A percentile compares a stretch with the other conserved stretches of the same genome.
Evolutionary conservation across 202 grass and related monocot species (phyloP).

Genomic region (Hordeum pubiflorum): DNA sequence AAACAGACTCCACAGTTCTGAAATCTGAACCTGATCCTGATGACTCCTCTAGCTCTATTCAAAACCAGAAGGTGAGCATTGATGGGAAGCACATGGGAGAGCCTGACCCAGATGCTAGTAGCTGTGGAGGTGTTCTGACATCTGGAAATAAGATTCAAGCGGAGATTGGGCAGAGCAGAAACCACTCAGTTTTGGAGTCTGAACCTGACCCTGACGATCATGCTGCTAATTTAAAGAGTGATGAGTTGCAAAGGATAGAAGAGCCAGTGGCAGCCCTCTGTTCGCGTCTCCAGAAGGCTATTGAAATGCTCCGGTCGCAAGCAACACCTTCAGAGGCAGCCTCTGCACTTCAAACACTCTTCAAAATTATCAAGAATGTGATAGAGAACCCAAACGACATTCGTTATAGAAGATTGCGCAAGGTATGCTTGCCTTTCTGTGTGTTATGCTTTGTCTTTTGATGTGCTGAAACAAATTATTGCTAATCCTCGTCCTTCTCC

Average conservation of each 20-base stretch:
- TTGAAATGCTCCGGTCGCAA: constrained; percentile 58
- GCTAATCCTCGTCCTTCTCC: not conserved
- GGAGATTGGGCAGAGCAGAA: constrained; percentile 1
- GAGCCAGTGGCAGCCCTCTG: constrained; percentile 59
- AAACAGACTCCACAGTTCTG: not conserved
- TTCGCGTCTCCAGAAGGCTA: constrained; percentile 51
- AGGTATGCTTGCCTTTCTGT: constrained; percentile 48
- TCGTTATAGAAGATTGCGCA: constrained; percentile 75
- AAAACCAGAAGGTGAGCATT: constrained; percentile 13
- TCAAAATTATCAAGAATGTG: constrained; percentile 90
- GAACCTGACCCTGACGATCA: constrained; percentile 48
- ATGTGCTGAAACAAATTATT: not conserved
- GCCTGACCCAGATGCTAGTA: constrained; percentile 39
- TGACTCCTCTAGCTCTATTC: constrained; percentile 32
- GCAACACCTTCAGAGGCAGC: constrained; percentile 49
- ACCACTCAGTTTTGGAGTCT: not conserved
- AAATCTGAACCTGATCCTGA: constrained; percentile 53
- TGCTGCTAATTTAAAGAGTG: constrained; percentile 33
- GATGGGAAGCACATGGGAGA: constrained; percentile 18
- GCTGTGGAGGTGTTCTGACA: not conserved
- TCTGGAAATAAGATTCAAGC: constrained; percentile 25
- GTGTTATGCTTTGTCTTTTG: not conserved
- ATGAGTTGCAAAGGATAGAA: constrained; percentile 62
- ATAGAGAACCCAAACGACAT: constrained; percentile 67
- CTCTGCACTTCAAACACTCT: constrained; percentile 64